Percentiles rank a stretch among this genome's conserved stretches.
These are phyloP conservation scores for Amniculicola lignicola DNA, from an alignment of 495 filamentous ascomycete genomes.

Conservation along the genomic window DNA sequence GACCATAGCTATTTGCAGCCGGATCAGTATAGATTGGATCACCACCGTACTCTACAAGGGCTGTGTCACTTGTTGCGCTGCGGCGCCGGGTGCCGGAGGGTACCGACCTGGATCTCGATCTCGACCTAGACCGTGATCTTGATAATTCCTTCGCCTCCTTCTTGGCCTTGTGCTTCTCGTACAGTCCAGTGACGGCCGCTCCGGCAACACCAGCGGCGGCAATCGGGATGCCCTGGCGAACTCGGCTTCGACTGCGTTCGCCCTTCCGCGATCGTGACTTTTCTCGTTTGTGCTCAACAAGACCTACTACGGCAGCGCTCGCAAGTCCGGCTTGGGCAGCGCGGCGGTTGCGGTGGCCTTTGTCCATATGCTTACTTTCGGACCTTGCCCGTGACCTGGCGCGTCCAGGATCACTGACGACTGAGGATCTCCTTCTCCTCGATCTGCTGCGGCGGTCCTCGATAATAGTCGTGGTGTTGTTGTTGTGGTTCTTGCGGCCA, in stretches of 20 bases:
- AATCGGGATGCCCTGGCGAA: slow-evolving; percentile 61
- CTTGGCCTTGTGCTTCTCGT: slow-evolving; percentile 70
- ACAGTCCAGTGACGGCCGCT: slow-evolving; percentile 75
- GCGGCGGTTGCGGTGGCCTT: slow-evolving; percentile 62
- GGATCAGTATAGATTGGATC: slow-evolving; percentile 45
- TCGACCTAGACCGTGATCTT: slow-evolving; percentile 48
- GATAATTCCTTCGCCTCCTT: slow-evolving; percentile 57
- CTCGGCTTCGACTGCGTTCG: slow-evolving; percentile 57
- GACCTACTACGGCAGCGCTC: slow-evolving; percentile 71
- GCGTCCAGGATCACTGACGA: slow-evolving; percentile 39
- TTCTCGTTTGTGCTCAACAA: slow-evolving; percentile 70
- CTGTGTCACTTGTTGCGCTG: slow-evolving; percentile 58
- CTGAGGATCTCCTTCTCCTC: slow-evolving; percentile 56
- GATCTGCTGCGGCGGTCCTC: slow-evolving; percentile 68
- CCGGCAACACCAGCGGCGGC: slow-evolving; percentile 73
- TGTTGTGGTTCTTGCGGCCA: slow-evolving; percentile 56
- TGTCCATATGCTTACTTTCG: slow-evolving; percentile 44
- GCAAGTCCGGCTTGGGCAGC: slow-evolving; percentile 76
- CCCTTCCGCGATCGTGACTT: slow-evolving; percentile 61
- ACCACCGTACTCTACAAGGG: slow-evolving; percentile 80
- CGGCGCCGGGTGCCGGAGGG: slow-evolving; percentile 55
- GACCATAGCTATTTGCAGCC: slow-evolving; percentile 7
- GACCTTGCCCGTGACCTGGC: slow-evolving; percentile 26
- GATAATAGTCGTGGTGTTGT: slow-evolving; percentile 53
- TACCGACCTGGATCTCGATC: slow-evolving; percentile 54